phyloP scores from a whole-genome alignment of 768 basidiomycete genomes.

The Pleurotus cornucopiae region DNA sequence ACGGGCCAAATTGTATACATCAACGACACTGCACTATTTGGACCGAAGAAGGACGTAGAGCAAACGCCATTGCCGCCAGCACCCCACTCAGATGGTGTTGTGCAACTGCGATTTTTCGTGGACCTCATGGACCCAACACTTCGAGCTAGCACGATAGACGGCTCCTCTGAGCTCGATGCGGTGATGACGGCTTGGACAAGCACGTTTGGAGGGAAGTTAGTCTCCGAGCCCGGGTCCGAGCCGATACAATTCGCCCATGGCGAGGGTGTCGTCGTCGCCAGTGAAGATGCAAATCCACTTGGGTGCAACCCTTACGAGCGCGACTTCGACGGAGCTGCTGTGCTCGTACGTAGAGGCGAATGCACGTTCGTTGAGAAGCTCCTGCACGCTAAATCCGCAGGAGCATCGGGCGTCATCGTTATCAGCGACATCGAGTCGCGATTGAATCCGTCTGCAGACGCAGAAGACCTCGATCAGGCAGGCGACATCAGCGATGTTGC shows the following conservation, averaged over 20 bases:
- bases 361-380: conserved; percentile 92
- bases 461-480: conserved; percentile 49
- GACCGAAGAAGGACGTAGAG: conserved; percentile 20
- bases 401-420: conserved; percentile 77
- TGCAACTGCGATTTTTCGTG: conserved; percentile 58
- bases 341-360: conserved; percentile 70
- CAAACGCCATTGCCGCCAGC: conserved; percentile 10
- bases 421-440: conserved; percentile 55
- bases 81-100: conserved; percentile 33
- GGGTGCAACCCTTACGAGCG: conserved; percentile 60
- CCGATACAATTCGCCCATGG: conserved; percentile 42
- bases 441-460: conserved; percentile 65
- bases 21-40: conserved; percentile 56
- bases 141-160: conserved; percentile 32
- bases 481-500: conserved; percentile 57
- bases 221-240: conserved; percentile 19
- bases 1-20: conserved; percentile 81
- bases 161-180: conserved; percentile 35
- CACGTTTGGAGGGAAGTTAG: conserved; percentile 66
- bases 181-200: conserved; percentile 59
- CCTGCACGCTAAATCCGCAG: conserved; percentile 57
- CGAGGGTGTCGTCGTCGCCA: conserved; percentile 52
- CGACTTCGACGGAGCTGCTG: conserved; percentile 42
- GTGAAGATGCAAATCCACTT: conserved; percentile 44
- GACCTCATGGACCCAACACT: conserved; percentile 44